phyloP scores from a whole-genome alignment of 352 stramenopile species.

The Globisporangium okanoganense region DNA sequence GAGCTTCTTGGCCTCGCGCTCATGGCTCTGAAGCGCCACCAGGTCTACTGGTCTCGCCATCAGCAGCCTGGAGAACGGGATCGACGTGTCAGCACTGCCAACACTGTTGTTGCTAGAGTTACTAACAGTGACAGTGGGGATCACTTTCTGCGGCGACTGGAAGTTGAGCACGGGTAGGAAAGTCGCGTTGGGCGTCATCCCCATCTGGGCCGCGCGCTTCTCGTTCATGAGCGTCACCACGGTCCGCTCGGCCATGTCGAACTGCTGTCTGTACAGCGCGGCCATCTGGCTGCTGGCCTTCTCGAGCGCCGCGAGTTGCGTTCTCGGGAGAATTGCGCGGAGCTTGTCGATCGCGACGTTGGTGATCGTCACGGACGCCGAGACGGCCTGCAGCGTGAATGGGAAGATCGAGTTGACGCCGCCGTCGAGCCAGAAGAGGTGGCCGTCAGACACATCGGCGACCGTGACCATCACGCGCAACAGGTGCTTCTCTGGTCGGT shows the following conservation, averaged over 20 bases:
- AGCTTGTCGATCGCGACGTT: slow-evolving; percentile 48
- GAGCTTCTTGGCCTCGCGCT: background rate
- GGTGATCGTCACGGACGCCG: slow-evolving; percentile 36
- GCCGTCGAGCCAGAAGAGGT: slow-evolving; percentile 55
- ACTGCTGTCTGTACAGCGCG: slow-evolving; percentile 31
- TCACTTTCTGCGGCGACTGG: slow-evolving; percentile 14
- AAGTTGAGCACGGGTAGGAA: slow-evolving; percentile 29
- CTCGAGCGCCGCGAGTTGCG: slow-evolving; percentile 25
- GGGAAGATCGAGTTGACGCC: slow-evolving; percentile 11
- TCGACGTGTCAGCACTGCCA: slow-evolving; percentile 4
- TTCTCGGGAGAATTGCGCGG: slow-evolving; percentile 37
- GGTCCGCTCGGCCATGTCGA: slow-evolving; percentile 28
- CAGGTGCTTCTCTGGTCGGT: background rate
- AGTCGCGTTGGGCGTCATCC: slow-evolving; percentile 8
- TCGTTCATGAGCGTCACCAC: slow-evolving; percentile 49
- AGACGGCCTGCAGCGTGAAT: slow-evolving; percentile 47
- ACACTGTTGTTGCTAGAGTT: background rate
- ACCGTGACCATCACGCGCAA: slow-evolving; percentile 44
- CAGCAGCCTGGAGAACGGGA: slow-evolving; percentile 28
- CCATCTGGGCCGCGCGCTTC: slow-evolving; percentile 27
- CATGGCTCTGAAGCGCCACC: slow-evolving; percentile 12
- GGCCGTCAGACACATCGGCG: slow-evolving; percentile 41
- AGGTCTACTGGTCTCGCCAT: slow-evolving; percentile 25
- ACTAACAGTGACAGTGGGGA: background rate
- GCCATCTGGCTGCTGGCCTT: slow-evolving; percentile 19